These are phyloP conservation scores for Paraphoma sp. DNA, from an alignment of 2,329 filamentous ascomycete genomes.

Conservation along the genomic window DNA sequence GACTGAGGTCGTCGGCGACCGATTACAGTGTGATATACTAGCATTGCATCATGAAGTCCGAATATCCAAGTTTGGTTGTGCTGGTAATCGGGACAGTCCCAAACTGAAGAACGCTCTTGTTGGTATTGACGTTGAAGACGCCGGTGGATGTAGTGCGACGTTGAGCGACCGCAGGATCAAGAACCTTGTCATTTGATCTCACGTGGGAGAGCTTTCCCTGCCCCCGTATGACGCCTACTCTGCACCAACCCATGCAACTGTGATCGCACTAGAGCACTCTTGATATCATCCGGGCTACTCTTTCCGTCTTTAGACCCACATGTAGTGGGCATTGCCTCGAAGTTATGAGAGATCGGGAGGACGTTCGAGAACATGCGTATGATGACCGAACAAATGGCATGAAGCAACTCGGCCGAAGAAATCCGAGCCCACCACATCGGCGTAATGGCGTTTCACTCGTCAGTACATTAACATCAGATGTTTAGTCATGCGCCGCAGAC, in stretches of 20 bases:
- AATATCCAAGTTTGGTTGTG: background rate
- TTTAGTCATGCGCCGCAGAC: too few species aligned
- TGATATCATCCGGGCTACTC: too few species aligned
- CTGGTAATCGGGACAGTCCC: background rate
- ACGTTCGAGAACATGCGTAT: background rate
- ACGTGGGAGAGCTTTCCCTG: too few species aligned
- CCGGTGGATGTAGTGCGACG: too few species aligned
- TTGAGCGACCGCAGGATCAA: too few species aligned
- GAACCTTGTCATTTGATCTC: too few species aligned
- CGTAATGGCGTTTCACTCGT: background rate
- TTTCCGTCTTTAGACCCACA: too few species aligned
- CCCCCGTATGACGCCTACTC: too few species aligned
- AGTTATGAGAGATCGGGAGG: too few species aligned
- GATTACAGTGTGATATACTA: background rate
- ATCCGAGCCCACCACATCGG: background rate
- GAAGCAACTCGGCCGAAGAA: background rate
- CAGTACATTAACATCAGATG: background rate
- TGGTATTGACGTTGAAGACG: background rate
- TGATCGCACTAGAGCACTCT: too few species aligned
- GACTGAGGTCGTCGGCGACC: background rate
- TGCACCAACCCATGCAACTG: too few species aligned
- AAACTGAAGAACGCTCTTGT: background rate
- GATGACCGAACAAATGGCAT: background rate
- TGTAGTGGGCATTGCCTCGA: too few species aligned
- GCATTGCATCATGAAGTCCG: background rate